Evolutionary conservation across 2,329 filamentous ascomycete genomes (phyloP), one percentile per base, ranked within the genome.

Genomic region (Sphaerostilbella broomeana): DNA sequence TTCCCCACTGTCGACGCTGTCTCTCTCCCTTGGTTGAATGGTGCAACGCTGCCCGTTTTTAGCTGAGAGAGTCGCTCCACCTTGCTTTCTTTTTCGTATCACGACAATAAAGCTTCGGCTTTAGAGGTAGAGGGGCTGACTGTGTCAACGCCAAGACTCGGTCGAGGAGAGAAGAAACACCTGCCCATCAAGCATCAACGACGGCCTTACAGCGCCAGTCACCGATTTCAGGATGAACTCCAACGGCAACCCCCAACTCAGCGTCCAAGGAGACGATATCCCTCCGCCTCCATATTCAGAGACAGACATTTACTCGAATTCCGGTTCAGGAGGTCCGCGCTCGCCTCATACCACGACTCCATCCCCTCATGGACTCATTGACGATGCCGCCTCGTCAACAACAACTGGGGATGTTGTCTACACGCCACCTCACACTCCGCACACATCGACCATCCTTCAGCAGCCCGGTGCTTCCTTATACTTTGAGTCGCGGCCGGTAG

Each of bases 211-310:
- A 25, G 8, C 40, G 39, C 35, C 15, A 10, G 24, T 33, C 36
- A 16, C 15, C 12, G 21, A 29, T 24, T 15, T 16, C 36, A 38
- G 26, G 22, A 49, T 47, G 50, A 46, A 41, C 32, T 38, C 40
- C 34, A 48, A 43, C 20, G 37, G 43, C 37, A 48, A 41, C 28
- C 21, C 20, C 11, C 41, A 41, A n/a, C 47, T 48, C 27, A 44
- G 35, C 38, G 39, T 50, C 39, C 45, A 41, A 12, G 44, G 34
- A 9, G 58, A 65, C 40, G 62, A 71, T 43, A 52, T 57, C 6
- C 70, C 73, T 15, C 74, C 73, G 28, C 73, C 73, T 4, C 75
- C 75, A 5, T 79, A 79, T 49, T 68, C 68, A 26, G 73, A 75
- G 54, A 76, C 70, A 12, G 74, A 78, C 52, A 66, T 73, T 25